A percentile compares a stretch with the other conserved stretches of the same genome.
These are phyloP conservation scores for Ascochyta viciae-villosae DNA, from an alignment of 2,329 filamentous ascomycete genomes.

Conservation along the genomic window DNA sequence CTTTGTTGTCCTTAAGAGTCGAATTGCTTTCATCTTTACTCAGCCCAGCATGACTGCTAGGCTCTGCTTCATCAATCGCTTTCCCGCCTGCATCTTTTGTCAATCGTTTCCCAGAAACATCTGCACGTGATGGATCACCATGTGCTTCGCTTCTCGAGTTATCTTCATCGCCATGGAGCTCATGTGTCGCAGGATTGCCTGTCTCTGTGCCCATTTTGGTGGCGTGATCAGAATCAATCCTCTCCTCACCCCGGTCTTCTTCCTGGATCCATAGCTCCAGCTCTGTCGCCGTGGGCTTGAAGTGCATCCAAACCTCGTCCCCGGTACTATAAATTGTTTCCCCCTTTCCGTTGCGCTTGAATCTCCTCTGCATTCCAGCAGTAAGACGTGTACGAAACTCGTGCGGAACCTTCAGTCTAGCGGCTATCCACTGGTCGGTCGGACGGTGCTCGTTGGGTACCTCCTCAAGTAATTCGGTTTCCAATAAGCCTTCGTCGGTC, in stretches of 20 bases:
- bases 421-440: conserved; percentile 65
- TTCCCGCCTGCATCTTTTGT: not conserved
- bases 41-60: not conserved
- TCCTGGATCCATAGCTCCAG: conserved; percentile 35
- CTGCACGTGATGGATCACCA: not conserved
- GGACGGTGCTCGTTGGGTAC: conserved; percentile 63
- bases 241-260: conserved; percentile 28
- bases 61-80: not conserved
- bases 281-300: conserved; percentile 40
- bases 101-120: not conserved
- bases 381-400: conserved; percentile 62
- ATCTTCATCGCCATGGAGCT: not conserved
- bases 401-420: conserved; percentile 64
- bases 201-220: conserved; percentile 9
- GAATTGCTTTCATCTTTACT: not conserved
- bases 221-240: conserved; percentile 27
- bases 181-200: not conserved
- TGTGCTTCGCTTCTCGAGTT: not conserved
- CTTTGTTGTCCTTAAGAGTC: not conserved
- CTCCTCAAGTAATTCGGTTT: conserved; percentile 53
- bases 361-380: conserved; percentile 51
- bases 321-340: conserved; percentile 48
- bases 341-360: conserved; percentile 45
- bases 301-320: conserved; percentile 63
- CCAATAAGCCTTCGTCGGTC: conserved; percentile 61